These are phyloP conservation scores for Microdochium bolleyi DNA, from an alignment of 2,329 filamentous ascomycete species.

Conservation along the genomic window DNA sequence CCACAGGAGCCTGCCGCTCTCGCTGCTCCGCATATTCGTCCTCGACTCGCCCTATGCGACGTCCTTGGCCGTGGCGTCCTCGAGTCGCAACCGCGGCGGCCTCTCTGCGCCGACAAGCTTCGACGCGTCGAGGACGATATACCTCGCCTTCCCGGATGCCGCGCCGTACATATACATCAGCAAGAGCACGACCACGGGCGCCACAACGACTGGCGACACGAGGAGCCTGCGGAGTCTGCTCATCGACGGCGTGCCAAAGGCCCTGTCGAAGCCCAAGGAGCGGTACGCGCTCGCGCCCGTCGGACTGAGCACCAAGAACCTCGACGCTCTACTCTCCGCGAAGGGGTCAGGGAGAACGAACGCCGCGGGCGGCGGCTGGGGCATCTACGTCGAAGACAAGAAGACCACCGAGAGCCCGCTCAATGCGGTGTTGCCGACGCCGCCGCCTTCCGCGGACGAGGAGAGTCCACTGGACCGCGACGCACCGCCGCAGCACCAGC, in stretches of 20 bases:
- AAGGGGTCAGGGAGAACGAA: constrained; percentile 65
- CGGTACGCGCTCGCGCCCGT: constrained; percentile 64
- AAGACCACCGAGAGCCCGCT: constrained; percentile 35
- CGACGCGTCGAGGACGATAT: constrained; percentile 65
- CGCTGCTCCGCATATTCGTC: constrained; percentile 71
- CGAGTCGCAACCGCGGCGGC: constrained; percentile 9
- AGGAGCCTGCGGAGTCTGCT: constrained; percentile 63
- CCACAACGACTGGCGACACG: constrained; percentile 39
- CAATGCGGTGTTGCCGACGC: constrained; percentile 37
- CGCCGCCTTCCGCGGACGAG: constrained; percentile 32
- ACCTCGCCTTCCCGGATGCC: constrained; percentile 74
- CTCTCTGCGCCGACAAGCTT: constrained; percentile 30
- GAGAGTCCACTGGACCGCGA: constrained; percentile 4
- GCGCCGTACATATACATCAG: constrained; percentile 67
- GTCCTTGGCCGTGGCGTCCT: constrained; percentile 33
- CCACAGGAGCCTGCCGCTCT: constrained; percentile 59
- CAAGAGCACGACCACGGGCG: constrained; percentile 35
- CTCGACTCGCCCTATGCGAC: constrained; percentile 75
- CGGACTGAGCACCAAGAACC: constrained; percentile 61
- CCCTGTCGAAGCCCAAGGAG: constrained; percentile 65
- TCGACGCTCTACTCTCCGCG: constrained; percentile 60
- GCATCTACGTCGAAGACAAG: constrained; percentile 63
- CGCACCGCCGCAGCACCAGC: not conserved
- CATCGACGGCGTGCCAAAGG: constrained; percentile 73
- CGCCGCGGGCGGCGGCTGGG: constrained; percentile 69